phyloP scores from a whole-genome alignment of 139 green algal species.

The Astrephomene gubernaculifera region DNA sequence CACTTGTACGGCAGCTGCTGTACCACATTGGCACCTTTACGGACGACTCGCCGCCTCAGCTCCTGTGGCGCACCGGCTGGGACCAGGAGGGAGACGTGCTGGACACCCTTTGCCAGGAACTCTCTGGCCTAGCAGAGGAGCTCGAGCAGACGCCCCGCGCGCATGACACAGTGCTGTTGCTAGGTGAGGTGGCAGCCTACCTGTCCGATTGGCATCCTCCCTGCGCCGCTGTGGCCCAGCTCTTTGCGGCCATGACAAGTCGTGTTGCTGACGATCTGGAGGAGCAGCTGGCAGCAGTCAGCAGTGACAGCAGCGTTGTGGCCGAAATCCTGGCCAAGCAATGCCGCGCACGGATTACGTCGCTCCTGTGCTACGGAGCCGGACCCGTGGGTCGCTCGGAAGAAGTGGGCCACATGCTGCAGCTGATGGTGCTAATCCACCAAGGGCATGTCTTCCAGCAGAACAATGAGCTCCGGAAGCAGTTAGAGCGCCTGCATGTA shows the following conservation, averaged over 20 bases:
- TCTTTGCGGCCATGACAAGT: too few species aligned
- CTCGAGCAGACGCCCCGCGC: slow-evolving; percentile 46
- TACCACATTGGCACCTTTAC: too few species aligned
- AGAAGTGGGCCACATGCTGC: background rate
- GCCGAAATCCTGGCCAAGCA: slow-evolving; percentile 35
- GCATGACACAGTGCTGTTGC: slow-evolving; percentile 50
- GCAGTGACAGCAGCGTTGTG: background rate
- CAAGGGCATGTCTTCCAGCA: too few species aligned
- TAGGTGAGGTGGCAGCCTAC: slow-evolving; percentile 60
- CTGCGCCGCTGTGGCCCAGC: too few species aligned
- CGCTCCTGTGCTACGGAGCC: slow-evolving; percentile 36
- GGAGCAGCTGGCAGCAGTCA: background rate
- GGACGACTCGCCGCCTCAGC: too few species aligned
- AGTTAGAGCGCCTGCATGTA: too few species aligned
- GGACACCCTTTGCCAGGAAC: slow-evolving; percentile 35
- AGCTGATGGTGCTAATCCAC: too few species aligned
- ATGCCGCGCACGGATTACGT: background rate
- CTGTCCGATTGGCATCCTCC: too few species aligned
- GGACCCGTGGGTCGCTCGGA: background rate
- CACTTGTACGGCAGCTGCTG: too few species aligned
- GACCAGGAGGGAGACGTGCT: slow-evolving; percentile 13
- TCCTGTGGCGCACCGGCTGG: slow-evolving; percentile 51
- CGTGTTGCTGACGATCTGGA: slow-evolving; percentile 59
- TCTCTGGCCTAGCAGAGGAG: slow-evolving; percentile 46
- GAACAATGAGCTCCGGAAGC: background rate